Evolutionary conservation across 306 rosid species (phyloP).

Genomic region (Citrullus amarus): DNA sequence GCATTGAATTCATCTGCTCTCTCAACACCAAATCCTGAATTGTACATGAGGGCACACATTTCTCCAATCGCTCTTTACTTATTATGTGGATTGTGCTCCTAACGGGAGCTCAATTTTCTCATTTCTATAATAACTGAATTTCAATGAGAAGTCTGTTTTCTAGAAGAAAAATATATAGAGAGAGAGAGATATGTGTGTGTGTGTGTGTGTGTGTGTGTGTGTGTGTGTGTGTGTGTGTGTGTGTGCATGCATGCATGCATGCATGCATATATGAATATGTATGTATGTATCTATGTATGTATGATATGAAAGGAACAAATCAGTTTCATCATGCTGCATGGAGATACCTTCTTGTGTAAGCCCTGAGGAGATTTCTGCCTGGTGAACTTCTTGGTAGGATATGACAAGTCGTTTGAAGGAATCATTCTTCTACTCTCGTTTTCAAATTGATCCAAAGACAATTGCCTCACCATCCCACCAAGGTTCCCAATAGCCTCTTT

Average conservation of each 20-base stretch:
- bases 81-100: neutral
- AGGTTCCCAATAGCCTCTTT: conserved; percentile 93
- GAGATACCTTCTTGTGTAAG: conserved; percentile 77
- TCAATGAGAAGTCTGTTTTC: neutral
- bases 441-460: conserved; percentile 97
- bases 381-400: conserved; percentile 67
- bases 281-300: too few relatives aligned
- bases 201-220: too few relatives aligned
- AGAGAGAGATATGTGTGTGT: too few relatives aligned
- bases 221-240: too few relatives aligned
- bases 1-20: conserved; percentile 19
- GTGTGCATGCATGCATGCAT: too few relatives aligned
- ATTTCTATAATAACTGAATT: neutral
- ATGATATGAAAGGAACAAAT: conserved; percentile 8
- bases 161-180: neutral
- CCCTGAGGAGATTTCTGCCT: conserved; percentile 99
- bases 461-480: conserved; percentile 98
- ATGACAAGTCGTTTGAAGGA: conserved; percentile 63
- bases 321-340: neutral
- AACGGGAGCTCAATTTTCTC: neutral
- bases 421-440: conserved; percentile 98
- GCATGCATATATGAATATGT: too few relatives aligned
- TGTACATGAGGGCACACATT: conserved; percentile 48
- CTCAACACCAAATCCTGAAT: conserved; percentile 15
- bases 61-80: conserved; percentile 42